Evolutionary conservation across 2,329 filamentous ascomycete species (phyloP), one percentile per base, ranked within the genome.

Genomic region (Zarea fungicola): DNA sequence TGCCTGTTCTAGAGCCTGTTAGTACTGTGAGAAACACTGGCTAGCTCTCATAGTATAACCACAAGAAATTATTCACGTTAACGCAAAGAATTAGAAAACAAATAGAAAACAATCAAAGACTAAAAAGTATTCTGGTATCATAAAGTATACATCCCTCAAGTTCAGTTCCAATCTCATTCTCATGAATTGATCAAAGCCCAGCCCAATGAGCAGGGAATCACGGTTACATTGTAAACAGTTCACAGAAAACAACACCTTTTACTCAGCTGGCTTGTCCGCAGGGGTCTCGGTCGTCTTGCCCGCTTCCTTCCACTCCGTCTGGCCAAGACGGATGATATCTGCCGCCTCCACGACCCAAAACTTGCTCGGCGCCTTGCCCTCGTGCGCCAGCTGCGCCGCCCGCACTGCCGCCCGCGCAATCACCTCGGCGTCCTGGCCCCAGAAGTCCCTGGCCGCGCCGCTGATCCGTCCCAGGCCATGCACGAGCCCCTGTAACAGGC

Each of bases 401-500:
- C 69, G 70, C 3, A 87, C 78, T 3, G 83, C 83, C 11, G 85
- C 85, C 54, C 75, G 75, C 3, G 73, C 86, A 66, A 95, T 89
- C 28, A 85, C 78, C 49, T 83, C 77, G 5, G 80, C 82, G 44
- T 93, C 87, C 69, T 93, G 87, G 2, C 81, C 87, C 65, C 87
- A 76, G 6, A 64, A 68, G 60, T 95, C 82, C 68, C 82, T 81
- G 53, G 83, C 36, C 0, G 72, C 74, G 49, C 69, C 62, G 41
- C 73, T 72, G 3, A 89, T 26, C 52, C 65, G 68, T 3, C 82
- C 81, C 46, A 85, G 51, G 13, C 71, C 71, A 3, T 69, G 72
- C 1, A 85, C 78, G 32, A 87, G 21, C 36, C 68, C 71, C 56
- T 79, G 72, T 1, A 84, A 5, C 5, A 81, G 60, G 19, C 74